A percentile compares a stretch with the other conserved stretches of the same genome.
These are phyloP conservation scores for Mucor irregularis DNA, from an alignment of 371 early-diverging fungal genomes.

Conservation along the genomic window DNA sequence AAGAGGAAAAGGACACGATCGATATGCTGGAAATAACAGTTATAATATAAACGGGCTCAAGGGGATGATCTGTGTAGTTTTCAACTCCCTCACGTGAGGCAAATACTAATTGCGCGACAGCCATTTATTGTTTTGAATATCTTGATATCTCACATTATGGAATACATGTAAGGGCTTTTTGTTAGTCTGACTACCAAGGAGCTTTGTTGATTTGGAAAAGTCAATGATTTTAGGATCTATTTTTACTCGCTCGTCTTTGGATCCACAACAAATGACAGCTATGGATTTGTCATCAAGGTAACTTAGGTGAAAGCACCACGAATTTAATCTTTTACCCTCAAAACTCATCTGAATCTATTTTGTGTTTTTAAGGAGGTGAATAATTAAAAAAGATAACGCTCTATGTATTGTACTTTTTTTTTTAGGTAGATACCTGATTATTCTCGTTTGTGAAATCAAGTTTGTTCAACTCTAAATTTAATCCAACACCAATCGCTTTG, in stretches of 20 bases:
- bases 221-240: background rate
- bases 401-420: background rate
- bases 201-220: background rate
- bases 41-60: background rate
- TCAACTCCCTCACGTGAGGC: no score
- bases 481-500: conserved; percentile 63
- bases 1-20: background rate
- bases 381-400: background rate
- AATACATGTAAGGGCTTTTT: background rate
- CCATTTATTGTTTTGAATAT: conserved; percentile 11
- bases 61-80: no score
- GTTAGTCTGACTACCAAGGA: no score
- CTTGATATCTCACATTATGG: conserved; percentile 6
- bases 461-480: conserved; percentile 43
- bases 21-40: background rate
- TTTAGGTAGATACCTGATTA: background rate
- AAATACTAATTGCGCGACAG: conserved; percentile 17
- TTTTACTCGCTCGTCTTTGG: background rate
- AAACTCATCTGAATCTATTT: conserved; percentile 13
- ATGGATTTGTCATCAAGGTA: conserved; percentile 26
- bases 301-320: conserved; percentile 24
- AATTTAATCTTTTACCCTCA: conserved; percentile 6
- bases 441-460: conserved; percentile 39
- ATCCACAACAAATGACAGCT: conserved; percentile 25
- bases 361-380: background rate